Evolutionary conservation across 208 protist species (phyloP), one percentile per base, ranked within the genome.

Genomic region (Cochliopodium minus): DNA sequence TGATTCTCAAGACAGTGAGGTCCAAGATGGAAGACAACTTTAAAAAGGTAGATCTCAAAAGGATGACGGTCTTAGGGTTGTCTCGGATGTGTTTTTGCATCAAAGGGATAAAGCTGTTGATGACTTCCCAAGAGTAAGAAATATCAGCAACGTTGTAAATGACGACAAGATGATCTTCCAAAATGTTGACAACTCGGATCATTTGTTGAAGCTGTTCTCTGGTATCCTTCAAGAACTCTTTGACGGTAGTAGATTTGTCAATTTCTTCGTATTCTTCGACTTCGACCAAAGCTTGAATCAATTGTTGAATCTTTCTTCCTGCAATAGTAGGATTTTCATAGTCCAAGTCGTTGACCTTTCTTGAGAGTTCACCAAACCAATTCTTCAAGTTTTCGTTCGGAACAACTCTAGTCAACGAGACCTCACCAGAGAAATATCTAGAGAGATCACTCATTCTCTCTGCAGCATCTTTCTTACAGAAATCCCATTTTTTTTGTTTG

Each of bases 211-310:
- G 62, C 23, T 77, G 68, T 22, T 64, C 57, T 23, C 80, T 69
- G 17, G 85, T 88, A 36, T 95, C 86, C 5, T 69, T 65, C 17
- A 95, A 71, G 61, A 86, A 90, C 59, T 92, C 85, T 53, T 85
- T 71, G 40, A 94, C 83, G 58, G 83, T 77, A 5, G 86, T 60
- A 59, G 80, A 83, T 45, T 70, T 67, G 59, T 81, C 77, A 53
- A 89, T 71, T 61, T 93, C 88, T 50, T 93, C 80, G 60, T 93
- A 95, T 66, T 92, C 77, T 57, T 93, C 82, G 39, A 97, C 86
- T 59, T 91, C 87, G 65, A 93, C 87, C 23, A 97, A 69, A 4
- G 91, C 92, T 38, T 76, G 67, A 26, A 92, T 82, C 4, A 97
- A 67, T 63, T 93, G 83, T 73, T 92, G 83, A 39, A 96, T 87